Evolutionary conservation across 257 asterid genomes (phyloP), one percentile per base, ranked within the genome.

Genomic region (Solanum chilense): DNA sequence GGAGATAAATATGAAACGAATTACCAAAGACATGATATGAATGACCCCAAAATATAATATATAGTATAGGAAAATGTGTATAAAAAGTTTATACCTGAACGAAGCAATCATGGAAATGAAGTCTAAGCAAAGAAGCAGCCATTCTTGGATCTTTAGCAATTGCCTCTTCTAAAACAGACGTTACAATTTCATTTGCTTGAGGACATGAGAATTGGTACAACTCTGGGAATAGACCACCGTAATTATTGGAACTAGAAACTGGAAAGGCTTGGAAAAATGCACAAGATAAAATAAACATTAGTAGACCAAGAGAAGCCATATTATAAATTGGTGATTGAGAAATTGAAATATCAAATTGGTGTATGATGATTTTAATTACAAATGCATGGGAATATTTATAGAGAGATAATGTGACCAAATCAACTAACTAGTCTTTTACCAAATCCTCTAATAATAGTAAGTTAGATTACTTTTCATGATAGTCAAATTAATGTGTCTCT

Each of bases 181-280:
- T 93, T 92, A 96, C 78, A 87, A 95, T 92, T 29, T 91, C 96
- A 86, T 94, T 90, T 3, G 94, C 98, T 78, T 96, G 95, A 5
- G 99, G 98, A 87, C 99, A 96, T 7, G 98, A 91, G 29, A 89
- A 87, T 44, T 86, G 82, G 70, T 96, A 95, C 88, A 91, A 93
- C 0, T 86, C 91, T 3, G 95, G 95, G 33, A 29, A 82, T 23
- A 95, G 92, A 56, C 89, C 90, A 9, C 69, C 93, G 66, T 9
- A 68, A 23, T 83, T 85, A 14, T 85, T 86, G 12, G 89, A 87
- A 42, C 88, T 47, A n/a, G 29, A 47, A 80, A 31, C 91, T 0
- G 93, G 91, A 44, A 92, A 92, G 49, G 95, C 93, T 27, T 86
- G 89, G 41, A 88, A 76, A 2, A 58, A 75, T 5, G 81, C 31